Base-by-base conservation (phyloP, 768 basidiomycete genomes). In the Gymnopilus dilepis region DNA sequence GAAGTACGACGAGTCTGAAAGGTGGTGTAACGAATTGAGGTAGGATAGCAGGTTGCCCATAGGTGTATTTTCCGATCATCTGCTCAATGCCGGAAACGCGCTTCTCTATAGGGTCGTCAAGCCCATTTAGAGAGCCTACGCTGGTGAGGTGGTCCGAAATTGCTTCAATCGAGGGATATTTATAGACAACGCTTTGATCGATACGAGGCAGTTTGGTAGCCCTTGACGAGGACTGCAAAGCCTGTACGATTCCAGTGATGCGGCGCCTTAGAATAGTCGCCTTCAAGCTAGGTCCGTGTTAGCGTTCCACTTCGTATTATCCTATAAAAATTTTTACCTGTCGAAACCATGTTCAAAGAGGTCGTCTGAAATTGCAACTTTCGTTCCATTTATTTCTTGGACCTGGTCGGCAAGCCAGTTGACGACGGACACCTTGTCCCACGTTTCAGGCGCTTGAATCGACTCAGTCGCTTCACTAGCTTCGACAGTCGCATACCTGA, bases 41-140 rank as follows among this genome's bases (percentile, higher is more conserved):
- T 17, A 15, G 26, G 5, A 21, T 19, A 28, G 17, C 61, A 58
- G 66, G 63, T 61, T 52, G 48, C 24, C 12, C 41, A 42, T 58
- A 65, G 54, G 61, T n/a, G 30, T 78, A 77, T 59, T 76, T 77
- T 26, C 66, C 42, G 17, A 80, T 74, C 75, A 77, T 75, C 1
- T 58, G 52, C 57, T 79, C 72, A 19, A 82, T 58, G 12, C 31
- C 38, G 6, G 62, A 58, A 5, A 59, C 54, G 19, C 50, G 61
- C 12, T 42, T 38, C 38, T 28, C 21, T 3, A 33, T 4, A 21
- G 5, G n/a, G 13, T 34, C 31, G 19, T 12, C 24, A 15, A 15
- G 21, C 11, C 31, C 40, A 5, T 15, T 34, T 8, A 9, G 8
- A 6, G 52, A 15, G 24, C 62, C 45, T 6, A 56, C 24, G 24